Evolutionary conservation across 140 eudicot species (phyloP).

Genomic region (Oenanthe javanica): DNA sequence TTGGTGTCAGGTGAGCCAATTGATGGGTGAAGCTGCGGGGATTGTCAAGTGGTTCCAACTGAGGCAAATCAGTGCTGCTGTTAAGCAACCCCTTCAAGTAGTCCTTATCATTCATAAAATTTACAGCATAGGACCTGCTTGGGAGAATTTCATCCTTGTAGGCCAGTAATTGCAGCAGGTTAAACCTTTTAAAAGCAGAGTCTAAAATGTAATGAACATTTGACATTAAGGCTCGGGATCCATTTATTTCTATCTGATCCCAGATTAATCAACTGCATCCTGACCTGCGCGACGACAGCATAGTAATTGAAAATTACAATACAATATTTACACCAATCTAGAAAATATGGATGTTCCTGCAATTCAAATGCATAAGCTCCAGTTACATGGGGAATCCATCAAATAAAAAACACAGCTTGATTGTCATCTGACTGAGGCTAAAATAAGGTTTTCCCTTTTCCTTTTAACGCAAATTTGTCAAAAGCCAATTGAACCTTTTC

Average conservation of each 20-base stretch:
- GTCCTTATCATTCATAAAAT: no score
- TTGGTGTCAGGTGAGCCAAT: background rate
- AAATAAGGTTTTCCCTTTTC: background rate
- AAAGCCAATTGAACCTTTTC: background rate
- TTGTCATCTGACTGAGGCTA: background rate
- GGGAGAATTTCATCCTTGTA: no score
- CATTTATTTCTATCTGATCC: constrained; percentile 48
- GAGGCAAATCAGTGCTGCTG: constrained; percentile 7
- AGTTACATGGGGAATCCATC: background rate
- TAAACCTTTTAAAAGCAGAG: background rate
- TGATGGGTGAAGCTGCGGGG: constrained; percentile 12
- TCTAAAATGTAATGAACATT: background rate
- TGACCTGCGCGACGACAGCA: constrained; percentile 39
- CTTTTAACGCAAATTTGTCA: background rate
- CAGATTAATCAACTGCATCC: constrained; percentile 55
- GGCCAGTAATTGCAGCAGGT: no score
- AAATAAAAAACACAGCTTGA: background rate
- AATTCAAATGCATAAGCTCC: background rate
- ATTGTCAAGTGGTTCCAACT: constrained; percentile 19
- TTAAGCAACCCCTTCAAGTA: no score
- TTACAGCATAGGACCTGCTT: no score
- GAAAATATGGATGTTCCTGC: background rate
- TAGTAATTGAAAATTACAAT: background rate
- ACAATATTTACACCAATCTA: background rate
- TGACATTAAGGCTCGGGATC: constrained; percentile 21